Base-by-base conservation (phyloP, 2,329 filamentous ascomycete genomes). In the Clonostachys chloroleuca region DNA sequence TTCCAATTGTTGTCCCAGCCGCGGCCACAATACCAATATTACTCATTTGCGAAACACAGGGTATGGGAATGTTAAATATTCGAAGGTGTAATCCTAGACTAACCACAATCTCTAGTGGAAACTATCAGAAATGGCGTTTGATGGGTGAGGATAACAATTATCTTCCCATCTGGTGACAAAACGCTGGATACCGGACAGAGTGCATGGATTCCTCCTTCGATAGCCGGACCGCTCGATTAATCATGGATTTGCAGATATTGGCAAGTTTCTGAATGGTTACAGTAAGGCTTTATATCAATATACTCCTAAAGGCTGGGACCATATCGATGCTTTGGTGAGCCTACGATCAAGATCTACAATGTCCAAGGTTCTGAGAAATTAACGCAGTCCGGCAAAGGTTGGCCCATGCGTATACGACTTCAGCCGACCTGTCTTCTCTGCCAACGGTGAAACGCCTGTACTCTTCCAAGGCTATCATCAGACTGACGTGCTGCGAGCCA, bases 121-220 rank as follows among this genome's bases (percentile, higher is more conserved):
- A 60, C 10, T 78, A 74, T 52, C 73, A 74, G 13, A 77, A 77
- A 52, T 75, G 78, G 47, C 60, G 78, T 40, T 58, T 61, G 12
- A 69, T 72, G 30, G 74, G 74, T 1, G 69, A 75, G 52, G 77
- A 78, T 48, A 63, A 72, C 5, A 63, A 69, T 40, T 76, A 73
- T 51, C 65, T 78, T 3, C 73, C 75, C 0, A 51, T 77, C 1
- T 79, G 74, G 74, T 60, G 78, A 6, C 75, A 78, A 46, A 52
- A 68, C 4, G 67, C 69, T 2, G 74, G 74, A 5, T 78, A 78
- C 52, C 66, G 72, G 49, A 78, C 74, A 0, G 78, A 74, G 24
- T 30, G 24, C 10, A 30, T 30, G 24, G 3, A 3, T 30, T 30
- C 24, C 24, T 10, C 24, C 24, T 4, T 10, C 24, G 3, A 30